These are phyloP conservation scores for Phytophthora citrophthora DNA, from an alignment of 352 stramenopile species.

Conservation along the genomic window DNA sequence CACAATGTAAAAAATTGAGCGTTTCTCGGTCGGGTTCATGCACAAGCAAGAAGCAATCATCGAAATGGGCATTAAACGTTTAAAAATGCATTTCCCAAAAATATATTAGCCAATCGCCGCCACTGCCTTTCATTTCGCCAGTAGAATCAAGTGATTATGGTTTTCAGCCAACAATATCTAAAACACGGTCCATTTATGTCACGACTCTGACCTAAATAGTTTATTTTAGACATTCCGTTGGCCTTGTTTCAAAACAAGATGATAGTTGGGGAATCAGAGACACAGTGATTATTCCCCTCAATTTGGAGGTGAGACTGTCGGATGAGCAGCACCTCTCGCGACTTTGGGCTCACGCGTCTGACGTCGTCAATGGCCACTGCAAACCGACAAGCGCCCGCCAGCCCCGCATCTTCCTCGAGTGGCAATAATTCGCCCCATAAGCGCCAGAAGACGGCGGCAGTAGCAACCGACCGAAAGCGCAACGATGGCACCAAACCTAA, in stretches of 20 bases:
- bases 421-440: constrained; percentile 6
- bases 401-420: constrained; percentile 5
- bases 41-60: too few relatives aligned
- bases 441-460: constrained; percentile 4
- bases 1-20: too few relatives aligned
- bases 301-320: too few relatives aligned
- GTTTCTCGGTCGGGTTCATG: too few relatives aligned
- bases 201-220: too few relatives aligned
- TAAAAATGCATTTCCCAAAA: too few relatives aligned
- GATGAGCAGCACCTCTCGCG: too few relatives aligned
- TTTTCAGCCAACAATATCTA: not conserved
- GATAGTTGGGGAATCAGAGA: not conserved
- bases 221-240: too few relatives aligned
- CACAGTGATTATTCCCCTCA: constrained; percentile 5
- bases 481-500: constrained; percentile 21
- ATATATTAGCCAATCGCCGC: too few relatives aligned
- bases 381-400: not conserved
- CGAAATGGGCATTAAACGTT: too few relatives aligned
- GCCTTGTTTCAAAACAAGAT: constrained; percentile 5
- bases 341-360: not conserved
- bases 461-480: not conserved
- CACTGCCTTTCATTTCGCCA: too few relatives aligned
- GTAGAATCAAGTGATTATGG: too few relatives aligned
- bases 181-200: not conserved
- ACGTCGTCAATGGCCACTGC: constrained; percentile 8